Percentiles rank a stretch among this genome's conserved stretches.
phyloP scores from a whole-genome alignment of 1,284 basidiomycete genomes.

The Sanghuangporus weigelae region DNA sequence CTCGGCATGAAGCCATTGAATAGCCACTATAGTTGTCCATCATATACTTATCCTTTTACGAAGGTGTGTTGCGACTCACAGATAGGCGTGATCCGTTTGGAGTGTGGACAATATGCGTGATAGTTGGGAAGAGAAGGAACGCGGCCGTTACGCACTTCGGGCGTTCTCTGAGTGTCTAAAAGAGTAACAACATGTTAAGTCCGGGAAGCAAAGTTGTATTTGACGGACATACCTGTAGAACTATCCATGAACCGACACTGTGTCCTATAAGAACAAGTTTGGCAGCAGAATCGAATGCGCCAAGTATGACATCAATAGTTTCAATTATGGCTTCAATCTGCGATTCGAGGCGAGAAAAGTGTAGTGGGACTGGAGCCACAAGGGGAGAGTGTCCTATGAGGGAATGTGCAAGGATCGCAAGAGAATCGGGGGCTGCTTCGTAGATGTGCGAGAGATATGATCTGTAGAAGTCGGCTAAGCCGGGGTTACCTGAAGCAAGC shows the following conservation, averaged over 20 bases:
- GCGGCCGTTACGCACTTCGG: slow-evolving; percentile 30
- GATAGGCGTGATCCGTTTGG: slow-evolving; percentile 46
- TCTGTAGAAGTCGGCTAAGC: slow-evolving; percentile 14
- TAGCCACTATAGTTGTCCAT: slow-evolving; percentile 33
- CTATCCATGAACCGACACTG: slow-evolving; percentile 58
- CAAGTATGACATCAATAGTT: slow-evolving; percentile 39
- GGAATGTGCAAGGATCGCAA: slow-evolving; percentile 32
- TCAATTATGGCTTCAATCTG: slow-evolving; percentile 47
- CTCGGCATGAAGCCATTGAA: slow-evolving; percentile 42
- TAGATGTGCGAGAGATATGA: slow-evolving; percentile 13
- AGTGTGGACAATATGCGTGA: slow-evolving; percentile 48
- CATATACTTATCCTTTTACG: slow-evolving; percentile 29
- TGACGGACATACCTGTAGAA: slow-evolving; percentile 39
- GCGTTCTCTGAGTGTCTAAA: slow-evolving; percentile 46
- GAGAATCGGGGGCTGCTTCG: slow-evolving; percentile 11
- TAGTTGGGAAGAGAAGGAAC: slow-evolving; percentile 56
- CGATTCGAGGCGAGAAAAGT: slow-evolving; percentile 28
- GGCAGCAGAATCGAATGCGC: slow-evolving; percentile 30
- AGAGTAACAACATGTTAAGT: neutral
- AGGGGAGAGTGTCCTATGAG: slow-evolving; percentile 31
- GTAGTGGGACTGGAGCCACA: slow-evolving; percentile 18
- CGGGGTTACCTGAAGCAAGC: slow-evolving; percentile 13
- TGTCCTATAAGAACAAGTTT: slow-evolving; percentile 49
- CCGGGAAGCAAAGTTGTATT: neutral
- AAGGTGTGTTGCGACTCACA: slow-evolving; percentile 22